phyloP scores from a whole-genome alignment of 345 rosid species.

The Arabidopsis thaliana region DNA sequence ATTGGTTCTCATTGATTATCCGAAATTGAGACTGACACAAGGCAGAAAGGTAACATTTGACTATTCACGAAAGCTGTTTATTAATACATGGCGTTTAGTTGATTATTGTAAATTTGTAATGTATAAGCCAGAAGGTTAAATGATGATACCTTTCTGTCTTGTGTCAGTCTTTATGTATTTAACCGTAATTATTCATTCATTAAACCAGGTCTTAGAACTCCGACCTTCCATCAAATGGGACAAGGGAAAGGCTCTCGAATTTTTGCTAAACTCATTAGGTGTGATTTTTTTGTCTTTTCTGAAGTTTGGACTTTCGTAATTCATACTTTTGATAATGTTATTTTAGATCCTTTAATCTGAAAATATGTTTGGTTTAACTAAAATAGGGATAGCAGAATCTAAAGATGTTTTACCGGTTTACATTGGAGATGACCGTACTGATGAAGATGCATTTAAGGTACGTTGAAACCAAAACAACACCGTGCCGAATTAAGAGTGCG shows the following conservation, averaged over 20 bases:
- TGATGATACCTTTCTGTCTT: too few relatives aligned
- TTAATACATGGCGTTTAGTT: neutral
- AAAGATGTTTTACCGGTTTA: constrained; percentile 56
- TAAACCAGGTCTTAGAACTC: constrained; percentile 56
- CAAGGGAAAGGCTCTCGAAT: constrained; percentile 62
- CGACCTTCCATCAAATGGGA: constrained; percentile 68
- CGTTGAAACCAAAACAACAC: too few relatives aligned
- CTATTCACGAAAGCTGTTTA: neutral
- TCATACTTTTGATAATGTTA: neutral
- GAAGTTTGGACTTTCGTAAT: neutral
- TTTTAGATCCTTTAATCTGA: neutral
- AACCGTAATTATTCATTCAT: neutral
- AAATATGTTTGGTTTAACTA: neutral
- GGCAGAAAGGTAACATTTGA: constrained; percentile 56
- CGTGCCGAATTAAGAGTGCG: neutral
- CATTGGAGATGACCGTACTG: constrained; percentile 65
- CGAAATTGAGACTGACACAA: constrained; percentile 43
- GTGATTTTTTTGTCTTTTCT: neutral
- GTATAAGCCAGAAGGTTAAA: too few relatives aligned
- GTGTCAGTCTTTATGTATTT: neutral
- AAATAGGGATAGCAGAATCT: constrained; percentile 35
- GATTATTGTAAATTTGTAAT: neutral
- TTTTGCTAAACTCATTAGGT: constrained; percentile 57
- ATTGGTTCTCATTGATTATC: constrained; percentile 47
- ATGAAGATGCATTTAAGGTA: constrained; percentile 74